phyloP scores from a whole-genome alignment of 2,329 filamentous ascomycete species.

The Chaetomiaceae sp. region DNA sequence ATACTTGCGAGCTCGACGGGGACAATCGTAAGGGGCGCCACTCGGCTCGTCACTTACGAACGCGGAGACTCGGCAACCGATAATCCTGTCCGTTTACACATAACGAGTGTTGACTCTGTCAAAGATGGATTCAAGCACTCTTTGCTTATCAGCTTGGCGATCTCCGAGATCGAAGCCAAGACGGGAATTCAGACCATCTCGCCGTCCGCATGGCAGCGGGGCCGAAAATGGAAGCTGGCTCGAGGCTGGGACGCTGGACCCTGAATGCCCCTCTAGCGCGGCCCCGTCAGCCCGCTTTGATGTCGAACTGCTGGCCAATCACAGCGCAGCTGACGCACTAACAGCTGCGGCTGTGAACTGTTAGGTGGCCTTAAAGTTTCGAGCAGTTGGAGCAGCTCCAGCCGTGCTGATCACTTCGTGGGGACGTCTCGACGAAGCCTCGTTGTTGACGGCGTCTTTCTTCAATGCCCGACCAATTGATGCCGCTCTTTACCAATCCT shows the following conservation, averaged over 20 bases:
- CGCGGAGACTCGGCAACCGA: background rate
- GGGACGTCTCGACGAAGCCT: slow-evolving; percentile 6
- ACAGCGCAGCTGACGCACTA: slow-evolving; percentile 7
- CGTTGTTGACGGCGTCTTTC: background rate
- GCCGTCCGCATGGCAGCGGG: too few relatives aligned
- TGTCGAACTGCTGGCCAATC: slow-evolving; percentile 10
- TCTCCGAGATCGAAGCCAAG: background rate
- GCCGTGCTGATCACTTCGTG: slow-evolving; percentile 2
- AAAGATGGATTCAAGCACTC: too few relatives aligned
- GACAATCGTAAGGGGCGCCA: slow-evolving; percentile 7
- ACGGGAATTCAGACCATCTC: too few relatives aligned
- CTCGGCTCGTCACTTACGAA: background rate
- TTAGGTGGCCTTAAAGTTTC: slow-evolving; percentile 29
- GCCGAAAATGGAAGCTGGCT: too few relatives aligned
- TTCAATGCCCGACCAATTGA: slow-evolving; percentile 18
- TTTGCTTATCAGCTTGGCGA: too few relatives aligned
- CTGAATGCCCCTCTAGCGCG: background rate
- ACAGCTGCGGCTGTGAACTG: slow-evolving; percentile 16
- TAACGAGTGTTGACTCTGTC: too few relatives aligned
- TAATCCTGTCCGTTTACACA: too few relatives aligned
- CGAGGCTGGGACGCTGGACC: too few relatives aligned
- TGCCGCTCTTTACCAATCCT: slow-evolving; percentile 12
- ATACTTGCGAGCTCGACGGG: background rate
- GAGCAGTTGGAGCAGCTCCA: slow-evolving; percentile 14
- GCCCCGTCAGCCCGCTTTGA: background rate